Conservation (phyloP, 257 asterid genomes). For the Marsdenia floribunda region DNA sequence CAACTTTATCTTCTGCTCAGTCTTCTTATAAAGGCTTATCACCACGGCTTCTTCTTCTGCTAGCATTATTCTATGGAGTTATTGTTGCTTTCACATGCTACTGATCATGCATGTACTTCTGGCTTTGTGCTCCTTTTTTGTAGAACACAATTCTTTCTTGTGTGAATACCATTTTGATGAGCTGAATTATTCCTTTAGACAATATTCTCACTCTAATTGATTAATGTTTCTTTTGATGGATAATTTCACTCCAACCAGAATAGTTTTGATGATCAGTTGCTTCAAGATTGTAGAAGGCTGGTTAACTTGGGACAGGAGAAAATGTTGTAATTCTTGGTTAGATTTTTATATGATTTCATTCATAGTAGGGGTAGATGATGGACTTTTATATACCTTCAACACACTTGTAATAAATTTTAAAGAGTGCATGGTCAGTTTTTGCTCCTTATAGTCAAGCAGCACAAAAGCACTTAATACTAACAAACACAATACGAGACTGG, state of each 20-base stretch:
- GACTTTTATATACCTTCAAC: neutral
- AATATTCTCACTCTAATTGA: neutral
- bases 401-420: neutral
- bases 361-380: neutral
- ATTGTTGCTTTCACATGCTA: slow-evolving; percentile 14
- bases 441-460: too few relatives aligned
- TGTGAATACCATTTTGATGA: neutral
- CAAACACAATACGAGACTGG: too few relatives aligned
- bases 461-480: too few relatives aligned
- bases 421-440: neutral
- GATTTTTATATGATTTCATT: neutral
- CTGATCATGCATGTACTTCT: slow-evolving; percentile 17
- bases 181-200: neutral
- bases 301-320: neutral
- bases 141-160: neutral
- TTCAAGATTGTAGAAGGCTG: neutral
- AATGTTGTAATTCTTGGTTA: neutral
- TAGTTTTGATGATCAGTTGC: neutral
- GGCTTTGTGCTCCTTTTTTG: neutral
- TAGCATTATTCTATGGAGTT: slow-evolving; percentile 27
- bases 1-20: slow-evolving; percentile 42
- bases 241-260: neutral
- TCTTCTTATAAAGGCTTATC: slow-evolving; percentile 16
- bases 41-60: slow-evolving; percentile 20
- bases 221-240: neutral